phyloP scores from a whole-genome alignment of 495 filamentous ascomycete species.

The Penicillium pulvis region DNA sequence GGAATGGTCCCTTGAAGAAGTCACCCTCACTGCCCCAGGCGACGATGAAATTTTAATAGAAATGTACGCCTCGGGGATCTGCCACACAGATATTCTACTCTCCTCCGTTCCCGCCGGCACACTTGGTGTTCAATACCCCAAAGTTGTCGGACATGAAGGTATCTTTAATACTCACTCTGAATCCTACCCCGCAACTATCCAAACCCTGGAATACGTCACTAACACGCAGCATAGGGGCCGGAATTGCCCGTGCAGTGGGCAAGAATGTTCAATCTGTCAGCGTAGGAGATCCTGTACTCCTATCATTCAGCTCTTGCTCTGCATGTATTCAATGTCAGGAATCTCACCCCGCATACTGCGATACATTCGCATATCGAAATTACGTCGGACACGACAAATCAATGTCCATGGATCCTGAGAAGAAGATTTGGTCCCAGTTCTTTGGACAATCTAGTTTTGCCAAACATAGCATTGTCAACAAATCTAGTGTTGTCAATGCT shows the following conservation, averaged over 20 bases:
- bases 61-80: constrained; percentile 42
- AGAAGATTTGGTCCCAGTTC: constrained; percentile 28
- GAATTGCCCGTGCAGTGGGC: constrained; percentile 42
- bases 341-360: constrained; percentile 30
- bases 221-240: constrained; percentile 32
- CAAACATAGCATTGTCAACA: constrained; percentile 29
- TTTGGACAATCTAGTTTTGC: constrained; percentile 47
- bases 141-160: constrained; percentile 33
- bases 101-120: constrained; percentile 9
- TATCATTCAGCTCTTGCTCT: constrained; percentile 44
- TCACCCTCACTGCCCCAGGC: constrained; percentile 28
- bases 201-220: neutral
- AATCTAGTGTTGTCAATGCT: constrained; percentile 28
- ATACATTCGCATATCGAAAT: constrained; percentile 35
- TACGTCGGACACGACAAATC: constrained; percentile 27
- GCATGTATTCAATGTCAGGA: constrained; percentile 30
- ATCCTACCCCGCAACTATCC: neutral
- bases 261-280: constrained; percentile 36
- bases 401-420: constrained; percentile 1
- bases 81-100: constrained; percentile 42
- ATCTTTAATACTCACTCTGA: neutral
- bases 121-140: constrained; percentile 24
- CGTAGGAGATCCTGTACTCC: constrained; percentile 48
- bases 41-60: constrained; percentile 42
- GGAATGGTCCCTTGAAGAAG: constrained; percentile 29